These are phyloP conservation scores for Brassica incana DNA, from an alignment of 345 rosid genomes.

Conservation along the genomic window DNA sequence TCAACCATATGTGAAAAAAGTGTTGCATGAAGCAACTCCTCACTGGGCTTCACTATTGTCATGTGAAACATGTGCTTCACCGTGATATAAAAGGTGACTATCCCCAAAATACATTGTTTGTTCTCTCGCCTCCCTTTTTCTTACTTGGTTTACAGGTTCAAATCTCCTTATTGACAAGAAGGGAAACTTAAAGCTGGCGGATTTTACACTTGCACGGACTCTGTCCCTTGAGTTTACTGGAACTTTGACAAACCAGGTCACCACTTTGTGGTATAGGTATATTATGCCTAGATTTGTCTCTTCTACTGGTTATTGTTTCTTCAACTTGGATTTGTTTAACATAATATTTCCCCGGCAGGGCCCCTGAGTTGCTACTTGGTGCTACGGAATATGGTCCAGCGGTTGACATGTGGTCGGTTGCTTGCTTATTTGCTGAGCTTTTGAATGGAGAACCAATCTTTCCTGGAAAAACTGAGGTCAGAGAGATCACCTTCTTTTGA, in stretches of 20 bases:
- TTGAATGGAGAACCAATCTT: constrained; percentile 86
- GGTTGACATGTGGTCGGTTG: constrained; percentile 97
- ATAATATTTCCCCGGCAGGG: neutral
- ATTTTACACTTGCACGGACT: constrained; percentile 94
- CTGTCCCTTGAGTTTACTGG: constrained; percentile 75
- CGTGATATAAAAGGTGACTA: constrained; percentile 85
- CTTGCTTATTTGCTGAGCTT: constrained; percentile 95
- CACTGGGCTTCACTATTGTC: constrained; percentile 96
- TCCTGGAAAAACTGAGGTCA: constrained; percentile 92
- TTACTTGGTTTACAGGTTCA: neutral
- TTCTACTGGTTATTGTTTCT: neutral
- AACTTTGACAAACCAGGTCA: constrained; percentile 92
- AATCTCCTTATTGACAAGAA: constrained; percentile 96
- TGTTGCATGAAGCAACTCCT: constrained; percentile 97
- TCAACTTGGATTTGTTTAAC: neutral
- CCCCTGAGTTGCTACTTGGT: constrained; percentile 91
- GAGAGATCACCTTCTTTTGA: neutral
- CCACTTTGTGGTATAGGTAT: constrained; percentile 97
- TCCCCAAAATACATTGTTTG: neutral
- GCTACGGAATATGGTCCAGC: constrained; percentile 95
- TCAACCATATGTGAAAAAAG: constrained; percentile 37
- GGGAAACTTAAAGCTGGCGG: constrained; percentile 95
- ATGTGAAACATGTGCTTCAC: constrained; percentile 93
- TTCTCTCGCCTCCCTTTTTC: no score
- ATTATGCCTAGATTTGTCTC: neutral